These are phyloP conservation scores for Saccharomycopsis hybrid DNA, from an alignment of 1,139 yeast species.

Conservation along the genomic window DNA sequence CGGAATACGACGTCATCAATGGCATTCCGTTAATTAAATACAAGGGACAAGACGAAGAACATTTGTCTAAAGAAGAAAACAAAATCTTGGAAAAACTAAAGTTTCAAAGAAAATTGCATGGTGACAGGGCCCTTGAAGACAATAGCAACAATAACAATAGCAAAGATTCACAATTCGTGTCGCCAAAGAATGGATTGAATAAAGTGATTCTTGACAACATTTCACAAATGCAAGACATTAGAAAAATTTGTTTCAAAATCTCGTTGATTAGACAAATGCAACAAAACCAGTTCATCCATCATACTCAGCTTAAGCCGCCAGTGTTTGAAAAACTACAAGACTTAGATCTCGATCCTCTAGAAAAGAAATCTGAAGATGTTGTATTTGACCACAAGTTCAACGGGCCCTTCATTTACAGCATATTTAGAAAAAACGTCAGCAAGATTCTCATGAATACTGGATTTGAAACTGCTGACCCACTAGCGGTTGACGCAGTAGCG, in stretches of 20 bases:
- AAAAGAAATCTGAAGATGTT: conserved; percentile 47
- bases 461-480: conserved; percentile 74
- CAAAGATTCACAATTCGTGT: conserved; percentile 33
- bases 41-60: conserved; percentile 44
- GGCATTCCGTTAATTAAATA: conserved; percentile 67
- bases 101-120: conserved; percentile 22
- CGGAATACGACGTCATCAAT: conserved; percentile 81
- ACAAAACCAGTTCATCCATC: conserved; percentile 71
- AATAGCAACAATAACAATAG: conserved; percentile 26
- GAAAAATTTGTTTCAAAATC: conserved; percentile 84
- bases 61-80: conserved; percentile 46
- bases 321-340: conserved; percentile 57
- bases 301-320: conserved; percentile 67
- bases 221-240: conserved; percentile 74
- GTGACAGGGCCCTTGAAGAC: conserved; percentile 8
- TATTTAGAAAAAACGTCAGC: conserved; percentile 63
- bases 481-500: conserved; percentile 73
- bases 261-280: conserved; percentile 88
- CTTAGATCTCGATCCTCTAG: conserved; percentile 69
- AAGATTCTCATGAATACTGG: conserved; percentile 91
- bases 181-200: conserved; percentile 51
- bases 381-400: conserved; percentile 53
- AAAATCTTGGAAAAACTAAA: conserved; percentile 30
- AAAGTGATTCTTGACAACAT: conserved; percentile 60
- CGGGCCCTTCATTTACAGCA: conserved; percentile 54